Evolutionary conservation across 1,284 basidiomycete species (phyloP).

Genomic region (Xerocomus cyaneibrunnescens): DNA sequence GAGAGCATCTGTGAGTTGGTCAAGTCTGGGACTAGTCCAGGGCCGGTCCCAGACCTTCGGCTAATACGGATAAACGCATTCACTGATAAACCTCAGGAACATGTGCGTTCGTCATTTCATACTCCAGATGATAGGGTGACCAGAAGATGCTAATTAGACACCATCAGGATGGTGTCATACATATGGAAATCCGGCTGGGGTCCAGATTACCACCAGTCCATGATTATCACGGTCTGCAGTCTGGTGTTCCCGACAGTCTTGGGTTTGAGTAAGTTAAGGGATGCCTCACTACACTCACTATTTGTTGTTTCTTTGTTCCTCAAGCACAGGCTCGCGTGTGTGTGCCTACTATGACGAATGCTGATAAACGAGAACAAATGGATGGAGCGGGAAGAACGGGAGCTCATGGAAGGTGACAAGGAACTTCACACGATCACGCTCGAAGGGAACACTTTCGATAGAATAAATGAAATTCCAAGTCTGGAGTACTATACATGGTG

Average conservation of each 20-base stretch:
- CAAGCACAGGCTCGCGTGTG: too few species aligned
- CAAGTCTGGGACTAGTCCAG: too few species aligned
- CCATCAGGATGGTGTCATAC: slow-evolving; percentile 48
- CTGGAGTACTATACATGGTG: too few species aligned
- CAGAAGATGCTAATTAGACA: background rate
- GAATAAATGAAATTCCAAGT: too few species aligned
- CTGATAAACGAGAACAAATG: background rate
- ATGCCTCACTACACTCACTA: too few species aligned
- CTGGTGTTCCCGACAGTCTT: slow-evolving; percentile 41
- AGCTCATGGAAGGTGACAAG: background rate
- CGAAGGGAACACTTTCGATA: too few species aligned
- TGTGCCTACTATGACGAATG: background rate
- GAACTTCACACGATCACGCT: too few species aligned
- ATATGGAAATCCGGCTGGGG: slow-evolving; percentile 52
- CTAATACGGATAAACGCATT: too few species aligned
- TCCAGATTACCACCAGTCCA: slow-evolving; percentile 50
- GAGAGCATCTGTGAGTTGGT: too few species aligned
- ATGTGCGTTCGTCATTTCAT: slow-evolving; percentile 22
- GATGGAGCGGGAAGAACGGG: background rate
- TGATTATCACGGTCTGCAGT: slow-evolving; percentile 46
- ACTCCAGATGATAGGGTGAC: too few species aligned
- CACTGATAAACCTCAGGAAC: slow-evolving; percentile 31
- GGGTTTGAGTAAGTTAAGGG: slow-evolving; percentile 38
- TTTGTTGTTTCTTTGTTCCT: too few species aligned
- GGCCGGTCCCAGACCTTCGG: too few species aligned